A percentile compares a stretch with the other conserved stretches of the same genome.
These are phyloP conservation scores for Pigoraptor vietnamica DNA, from an alignment of 78 protist genomes.

Conservation along the genomic window DNA sequence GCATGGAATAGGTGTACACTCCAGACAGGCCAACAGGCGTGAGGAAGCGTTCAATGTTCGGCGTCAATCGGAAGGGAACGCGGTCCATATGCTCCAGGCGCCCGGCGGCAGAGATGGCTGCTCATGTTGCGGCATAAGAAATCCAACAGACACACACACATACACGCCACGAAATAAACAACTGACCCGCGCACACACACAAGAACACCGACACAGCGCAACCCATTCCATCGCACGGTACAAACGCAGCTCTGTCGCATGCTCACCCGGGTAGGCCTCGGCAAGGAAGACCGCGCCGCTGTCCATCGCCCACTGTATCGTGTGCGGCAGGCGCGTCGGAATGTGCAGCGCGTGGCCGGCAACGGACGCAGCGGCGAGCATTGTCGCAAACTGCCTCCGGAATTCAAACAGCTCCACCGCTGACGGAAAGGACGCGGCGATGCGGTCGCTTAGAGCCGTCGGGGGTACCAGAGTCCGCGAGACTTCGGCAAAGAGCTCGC, in stretches of 20 bases:
- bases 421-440: not conserved
- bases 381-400: not conserved
- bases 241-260: too few species aligned
- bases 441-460: not conserved
- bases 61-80: too few species aligned
- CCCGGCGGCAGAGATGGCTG: too few species aligned
- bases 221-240: too few species aligned
- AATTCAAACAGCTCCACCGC: not conserved
- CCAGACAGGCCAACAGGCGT: too few species aligned
- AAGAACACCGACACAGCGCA: not conserved
- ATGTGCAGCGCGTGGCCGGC: not conserved
- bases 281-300: not conserved
- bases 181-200: not conserved
- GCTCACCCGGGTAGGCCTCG: not conserved
- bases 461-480: not conserved
- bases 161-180: too few species aligned
- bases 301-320: not conserved
- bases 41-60: too few species aligned
- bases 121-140: too few species aligned
- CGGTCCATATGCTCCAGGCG: too few species aligned
- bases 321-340: not conserved
- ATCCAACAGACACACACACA: too few species aligned
- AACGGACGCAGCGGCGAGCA: not conserved
- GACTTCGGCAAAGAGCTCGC: not conserved
- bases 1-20: too few species aligned